phyloP scores from a whole-genome alignment of 192 early-diverging fungal species.

The Coemansia sp. region DNA sequence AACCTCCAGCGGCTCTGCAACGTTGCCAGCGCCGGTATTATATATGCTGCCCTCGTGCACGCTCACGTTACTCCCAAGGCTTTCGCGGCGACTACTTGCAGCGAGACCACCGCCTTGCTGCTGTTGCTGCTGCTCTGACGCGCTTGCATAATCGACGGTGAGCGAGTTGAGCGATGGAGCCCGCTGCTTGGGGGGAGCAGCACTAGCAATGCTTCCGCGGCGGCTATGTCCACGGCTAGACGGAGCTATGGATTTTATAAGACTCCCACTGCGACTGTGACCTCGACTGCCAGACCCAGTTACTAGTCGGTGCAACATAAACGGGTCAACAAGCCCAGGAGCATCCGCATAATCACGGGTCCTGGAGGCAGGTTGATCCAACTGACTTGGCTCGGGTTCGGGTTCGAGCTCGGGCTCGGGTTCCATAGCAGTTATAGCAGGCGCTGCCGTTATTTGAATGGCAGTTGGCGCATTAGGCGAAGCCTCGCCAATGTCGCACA shows the following conservation, averaged over 20 bases:
- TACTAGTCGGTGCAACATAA: slow-evolving; percentile 15
- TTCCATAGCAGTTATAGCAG: not conserved
- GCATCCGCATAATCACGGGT: not conserved
- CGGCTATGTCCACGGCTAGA: slow-evolving; percentile 44
- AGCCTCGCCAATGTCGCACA: slow-evolving; percentile 16
- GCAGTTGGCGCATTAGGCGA: slow-evolving; percentile 13
- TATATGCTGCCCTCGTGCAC: slow-evolving; percentile 32
- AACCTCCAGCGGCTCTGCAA: slow-evolving; percentile 34
- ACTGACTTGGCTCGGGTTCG: not conserved
- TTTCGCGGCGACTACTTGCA: slow-evolving; percentile 29
- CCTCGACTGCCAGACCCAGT: slow-evolving; percentile 22
- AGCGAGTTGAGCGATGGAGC: not conserved
- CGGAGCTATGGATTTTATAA: slow-evolving; percentile 20
- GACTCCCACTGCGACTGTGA: slow-evolving; percentile 34
- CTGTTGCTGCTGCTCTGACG: not conserved
- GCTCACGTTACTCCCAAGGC: slow-evolving; percentile 41
- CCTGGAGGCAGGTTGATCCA: not conserved
- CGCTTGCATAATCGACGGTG: not conserved
- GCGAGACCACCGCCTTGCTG: not conserved
- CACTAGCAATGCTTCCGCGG: slow-evolving; percentile 39
- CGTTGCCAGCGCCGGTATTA: slow-evolving; percentile 25
- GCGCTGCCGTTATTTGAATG: not conserved
- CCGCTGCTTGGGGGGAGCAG: slow-evolving; percentile 12
- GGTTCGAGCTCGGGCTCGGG: not conserved
- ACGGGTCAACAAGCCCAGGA: slow-evolving; percentile 15